A percentile compares a stretch with the other conserved stretches of the same genome.
phyloP scores from a whole-genome alignment of 2,329 filamentous ascomycete species.

The Fusarium citri region DNA sequence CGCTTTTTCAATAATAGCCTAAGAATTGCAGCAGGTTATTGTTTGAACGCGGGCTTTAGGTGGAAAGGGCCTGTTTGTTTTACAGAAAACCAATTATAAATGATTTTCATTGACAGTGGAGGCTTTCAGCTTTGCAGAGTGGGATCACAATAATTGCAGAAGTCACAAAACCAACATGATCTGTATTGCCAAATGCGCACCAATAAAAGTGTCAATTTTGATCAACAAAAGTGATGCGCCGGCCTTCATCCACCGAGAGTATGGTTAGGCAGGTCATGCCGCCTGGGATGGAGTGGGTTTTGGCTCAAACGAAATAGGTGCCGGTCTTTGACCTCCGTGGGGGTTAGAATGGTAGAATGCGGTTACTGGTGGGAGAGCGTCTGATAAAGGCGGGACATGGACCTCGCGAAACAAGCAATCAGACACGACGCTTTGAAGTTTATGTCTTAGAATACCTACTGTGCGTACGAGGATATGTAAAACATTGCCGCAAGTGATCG shows the following conservation, averaged over 20 bases:
- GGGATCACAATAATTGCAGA: slow-evolving; percentile 4
- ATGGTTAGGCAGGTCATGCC: slow-evolving; percentile 32
- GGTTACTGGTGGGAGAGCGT: slow-evolving; percentile 33
- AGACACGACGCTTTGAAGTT: slow-evolving; percentile 24
- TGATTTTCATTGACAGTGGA: slow-evolving; percentile 7
- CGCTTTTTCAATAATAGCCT: slow-evolving; percentile 18
- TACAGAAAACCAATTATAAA: slow-evolving; percentile 15
- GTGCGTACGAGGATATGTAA: slow-evolving; percentile 23
- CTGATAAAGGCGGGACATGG: slow-evolving; percentile 28
- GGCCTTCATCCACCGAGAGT: slow-evolving; percentile 35
- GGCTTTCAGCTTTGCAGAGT: slow-evolving; percentile 16
- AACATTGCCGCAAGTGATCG: slow-evolving; percentile 28
- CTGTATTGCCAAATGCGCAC: slow-evolving; percentile 43
- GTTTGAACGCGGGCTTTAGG: slow-evolving; percentile 8
- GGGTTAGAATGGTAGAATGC: slow-evolving; percentile 42
- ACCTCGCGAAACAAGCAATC: slow-evolving; percentile 21
- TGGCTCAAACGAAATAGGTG: slow-evolving; percentile 20
- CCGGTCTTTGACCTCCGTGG: slow-evolving; percentile 47
- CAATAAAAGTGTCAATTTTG: slow-evolving; percentile 43
- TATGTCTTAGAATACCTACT: slow-evolving; percentile 5
- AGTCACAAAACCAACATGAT: slow-evolving; percentile 25
- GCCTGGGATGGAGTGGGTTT: slow-evolving; percentile 22
- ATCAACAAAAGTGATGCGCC: slow-evolving; percentile 36
- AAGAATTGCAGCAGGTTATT: slow-evolving; percentile 22
- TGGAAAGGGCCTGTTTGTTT: background rate